Evolutionary conservation across 169 alveolate genomes (phyloP).

Genomic region (Eimeria tenella): DNA sequence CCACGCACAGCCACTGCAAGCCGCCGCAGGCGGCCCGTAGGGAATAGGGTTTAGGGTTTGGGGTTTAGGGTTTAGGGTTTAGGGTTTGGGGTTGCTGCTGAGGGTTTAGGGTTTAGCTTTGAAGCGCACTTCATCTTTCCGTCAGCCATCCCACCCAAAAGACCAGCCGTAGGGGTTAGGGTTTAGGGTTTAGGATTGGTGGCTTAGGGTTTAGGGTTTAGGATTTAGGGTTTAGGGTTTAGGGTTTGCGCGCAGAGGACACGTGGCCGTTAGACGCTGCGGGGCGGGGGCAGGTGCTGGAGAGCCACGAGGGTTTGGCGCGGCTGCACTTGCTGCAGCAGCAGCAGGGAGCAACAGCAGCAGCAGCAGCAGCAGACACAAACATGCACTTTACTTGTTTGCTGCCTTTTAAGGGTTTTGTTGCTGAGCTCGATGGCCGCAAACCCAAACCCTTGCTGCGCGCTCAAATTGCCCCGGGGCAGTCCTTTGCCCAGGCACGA

Average conservation of each 20-base stretch:
- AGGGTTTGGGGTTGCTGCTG: too few relatives aligned
- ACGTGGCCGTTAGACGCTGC: neutral
- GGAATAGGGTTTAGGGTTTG: neutral
- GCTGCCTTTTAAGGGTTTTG: neutral
- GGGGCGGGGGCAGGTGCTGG: neutral
- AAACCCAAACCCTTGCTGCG: conserved; percentile 11
- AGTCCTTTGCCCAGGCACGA: neutral
- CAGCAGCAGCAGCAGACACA: conserved; percentile 36
- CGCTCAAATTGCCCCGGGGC: neutral
- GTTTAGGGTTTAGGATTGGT: neutral
- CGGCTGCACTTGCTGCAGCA: neutral
- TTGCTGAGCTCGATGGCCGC: conserved; percentile 19
- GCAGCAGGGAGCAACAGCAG: neutral
- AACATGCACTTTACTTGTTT: conserved; percentile 8
- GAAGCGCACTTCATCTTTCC: too few relatives aligned
- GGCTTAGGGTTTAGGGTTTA: neutral
- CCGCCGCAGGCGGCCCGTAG: neutral
- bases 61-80: too few relatives aligned
- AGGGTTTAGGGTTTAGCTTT: too few relatives aligned
- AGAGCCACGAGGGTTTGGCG: neutral
- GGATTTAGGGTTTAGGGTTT: conserved; percentile 9
- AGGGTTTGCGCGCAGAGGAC: conserved; percentile 15
- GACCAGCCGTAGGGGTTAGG: too few relatives aligned
- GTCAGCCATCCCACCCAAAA: too few relatives aligned
- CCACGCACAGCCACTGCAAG: neutral